Base-by-base conservation (phyloP, 2,329 filamentous ascomycete species). In the Bipolaris zeicola region DNA sequence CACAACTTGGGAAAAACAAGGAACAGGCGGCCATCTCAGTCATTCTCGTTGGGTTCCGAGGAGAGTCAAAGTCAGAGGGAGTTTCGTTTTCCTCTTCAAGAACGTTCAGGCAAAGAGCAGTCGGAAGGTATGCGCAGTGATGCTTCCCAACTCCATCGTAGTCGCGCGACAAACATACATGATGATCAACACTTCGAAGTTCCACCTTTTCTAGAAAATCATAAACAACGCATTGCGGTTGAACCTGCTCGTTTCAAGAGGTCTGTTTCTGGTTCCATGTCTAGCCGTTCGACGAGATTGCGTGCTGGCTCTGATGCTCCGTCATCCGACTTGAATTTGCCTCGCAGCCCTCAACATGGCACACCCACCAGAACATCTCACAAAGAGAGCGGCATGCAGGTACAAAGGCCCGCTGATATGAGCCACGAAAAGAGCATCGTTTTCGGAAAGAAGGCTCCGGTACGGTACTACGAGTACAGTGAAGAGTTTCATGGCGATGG, bases 291-390 rank as follows among this genome's bases (percentile, higher is more conserved):
- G 18, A 71, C 62, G 13, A 72, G 67, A 38, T 60, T 64, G 45
- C 71, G 76, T 51, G 75, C 74, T 5, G 76, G 79, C 41, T 70
- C 71, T 1, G 75, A 78, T 13, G 68, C 72, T 5, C 76, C 77
- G 13, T 80, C 78, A 1, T 81, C 79, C 1, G 79, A 80, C 55
- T 72, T 76, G 41, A 72, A 76, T 34, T 77, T 75, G 1, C 79
- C 79, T 16, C 73, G 77, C 22, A 81, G 79, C 6, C 79, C 80
- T 0, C 74, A 71, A 46, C 74, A 78, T 57, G 62, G 68, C 13
- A 69, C 64, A 14, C 68, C 73, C 8, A 69, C 77, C 41, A 73
- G 77, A 52, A 74, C 74, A 5, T 52, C 67, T 20, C 42, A 65
- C n/a, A 62, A 58, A 39, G 53, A 58, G 11, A 60, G 62, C 37